Percentiles rank a stretch among this genome's conserved stretches.
These are phyloP conservation scores for Aureobasidium sp. DNA, from an alignment of 2,329 filamentous ascomycete genomes.

Conservation along the genomic window DNA sequence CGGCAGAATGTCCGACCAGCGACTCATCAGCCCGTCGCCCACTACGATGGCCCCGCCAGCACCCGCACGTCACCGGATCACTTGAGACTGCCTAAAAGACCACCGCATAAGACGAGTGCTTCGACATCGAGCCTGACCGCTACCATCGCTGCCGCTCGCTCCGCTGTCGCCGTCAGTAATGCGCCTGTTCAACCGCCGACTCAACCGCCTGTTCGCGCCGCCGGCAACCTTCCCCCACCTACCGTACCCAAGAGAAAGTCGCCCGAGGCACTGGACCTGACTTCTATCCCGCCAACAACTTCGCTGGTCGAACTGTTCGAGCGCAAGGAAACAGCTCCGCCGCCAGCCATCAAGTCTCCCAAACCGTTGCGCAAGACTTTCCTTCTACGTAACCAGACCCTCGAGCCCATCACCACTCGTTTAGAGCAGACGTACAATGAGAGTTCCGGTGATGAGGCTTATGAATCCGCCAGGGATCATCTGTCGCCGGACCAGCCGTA, in stretches of 20 bases:
- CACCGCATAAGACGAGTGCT: constrained; percentile 5
- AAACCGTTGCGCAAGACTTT: constrained; percentile 30
- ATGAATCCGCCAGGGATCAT: constrained; percentile 20
- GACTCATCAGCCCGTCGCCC: neutral
- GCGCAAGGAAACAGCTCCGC: constrained; percentile 30
- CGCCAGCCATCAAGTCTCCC: constrained; percentile 27
- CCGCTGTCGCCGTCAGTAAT: constrained; percentile 15
- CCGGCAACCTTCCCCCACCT: neutral
- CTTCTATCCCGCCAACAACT: constrained; percentile 54
- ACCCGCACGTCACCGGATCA: constrained; percentile 1
- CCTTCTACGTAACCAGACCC: constrained; percentile 4
- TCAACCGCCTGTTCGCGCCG: neutral
- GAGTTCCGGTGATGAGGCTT: constrained; percentile 21
- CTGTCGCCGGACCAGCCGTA: constrained; percentile 4
- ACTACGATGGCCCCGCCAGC: neutral
- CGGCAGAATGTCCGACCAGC: neutral
- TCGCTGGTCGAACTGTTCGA: constrained; percentile 66
- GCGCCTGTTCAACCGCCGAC: neutral
- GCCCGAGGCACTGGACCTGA: constrained; percentile 40
- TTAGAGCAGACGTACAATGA: constrained; percentile 15
- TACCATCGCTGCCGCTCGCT: constrained; percentile 23
- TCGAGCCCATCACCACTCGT: constrained; percentile 9
- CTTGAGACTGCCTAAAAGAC: neutral
- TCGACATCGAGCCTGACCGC: constrained; percentile 26
- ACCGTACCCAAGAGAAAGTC: neutral